Evolutionary conservation across 345 rosid species (phyloP), one percentile per base, ranked within the genome.

Genomic region (Pugionium cornutum): DNA sequence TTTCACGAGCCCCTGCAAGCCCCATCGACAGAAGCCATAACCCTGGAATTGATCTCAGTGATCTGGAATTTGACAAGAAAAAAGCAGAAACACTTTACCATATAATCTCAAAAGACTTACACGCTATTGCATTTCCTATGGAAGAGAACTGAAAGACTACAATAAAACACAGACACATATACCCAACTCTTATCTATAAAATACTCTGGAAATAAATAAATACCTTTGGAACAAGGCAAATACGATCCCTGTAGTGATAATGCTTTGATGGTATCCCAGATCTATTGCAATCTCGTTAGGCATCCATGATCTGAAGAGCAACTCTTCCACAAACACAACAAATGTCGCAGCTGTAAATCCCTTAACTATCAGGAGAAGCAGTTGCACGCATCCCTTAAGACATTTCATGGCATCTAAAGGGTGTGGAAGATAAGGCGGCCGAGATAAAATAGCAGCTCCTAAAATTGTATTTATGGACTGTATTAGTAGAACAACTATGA

Each of bases 251-350:
- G 98, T 83, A 61, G 88, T 70, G 49, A 89, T 81, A 58, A 85
- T 76, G 75, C 89, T 94, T 69, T 29, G 74, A 66, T 83, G 89
- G 81, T 84, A 86, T 63, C 91, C 97, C 68, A 86, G 76, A 66
- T 92, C 97, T 37, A 79, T 41, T 6, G 89, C 82, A 69, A 92
- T 86, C 77, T 92, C 97, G 59, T 82, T 79, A 61, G 87, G 89
- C 73, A 92, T 72, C 97, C 96, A 89, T 37, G 97, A 79, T 66
- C 97, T 82, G 70, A 92, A 89, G 74, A 89, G 79, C 76, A 92
- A 58, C 77, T 92, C 98, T 75, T 89, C 97, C 63, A 88, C 96
- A 54, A 89, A 70, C 66, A 77, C 89, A 72, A 86, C 66, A 57
- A 85, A 72, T 6, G 84, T 72, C 41, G 92, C 96, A 1, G 91